These are phyloP conservation scores for Penicillium glabrum DNA, from an alignment of 2,329 filamentous ascomycete genomes.

Conservation along the genomic window DNA sequence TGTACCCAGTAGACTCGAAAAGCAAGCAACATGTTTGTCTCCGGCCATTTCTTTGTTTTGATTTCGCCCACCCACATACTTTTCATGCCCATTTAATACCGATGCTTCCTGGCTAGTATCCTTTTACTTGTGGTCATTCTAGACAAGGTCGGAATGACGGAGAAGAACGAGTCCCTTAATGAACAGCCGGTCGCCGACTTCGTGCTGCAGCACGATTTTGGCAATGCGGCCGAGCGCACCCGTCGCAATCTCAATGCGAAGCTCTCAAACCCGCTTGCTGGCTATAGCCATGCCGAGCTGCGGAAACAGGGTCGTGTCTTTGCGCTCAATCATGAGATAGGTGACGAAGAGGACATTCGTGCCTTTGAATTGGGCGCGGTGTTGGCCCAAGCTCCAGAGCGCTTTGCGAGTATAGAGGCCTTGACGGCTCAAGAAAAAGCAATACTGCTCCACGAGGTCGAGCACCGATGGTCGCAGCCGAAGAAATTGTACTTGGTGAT, in stretches of 20 bases:
- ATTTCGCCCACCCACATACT: not conserved
- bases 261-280: slow-evolving; percentile 55
- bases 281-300: slow-evolving; percentile 52
- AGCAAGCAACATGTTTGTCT: not conserved
- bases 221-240: slow-evolving; percentile 40
- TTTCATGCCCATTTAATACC: not conserved
- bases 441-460: slow-evolving; percentile 60
- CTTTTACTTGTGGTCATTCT: not conserved
- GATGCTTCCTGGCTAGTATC: not conserved
- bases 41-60: not conserved
- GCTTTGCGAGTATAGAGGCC: slow-evolving; percentile 52
- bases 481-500: slow-evolving; percentile 65
- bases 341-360: slow-evolving; percentile 56
- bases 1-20: not conserved
- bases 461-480: slow-evolving; percentile 69
- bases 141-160: not conserved
- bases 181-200: slow-evolving; percentile 11
- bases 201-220: slow-evolving; percentile 23
- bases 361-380: slow-evolving; percentile 62
- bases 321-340: slow-evolving; percentile 56
- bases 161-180: slow-evolving; percentile 9
- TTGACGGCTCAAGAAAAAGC: slow-evolving; percentile 60
- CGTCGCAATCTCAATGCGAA: slow-evolving; percentile 49
- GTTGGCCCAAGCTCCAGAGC: slow-evolving; percentile 55
- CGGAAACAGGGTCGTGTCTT: slow-evolving; percentile 59